These are phyloP conservation scores for Polychaeton citri DNA, from an alignment of 2,329 filamentous ascomycete genomes.

Conservation along the genomic window DNA sequence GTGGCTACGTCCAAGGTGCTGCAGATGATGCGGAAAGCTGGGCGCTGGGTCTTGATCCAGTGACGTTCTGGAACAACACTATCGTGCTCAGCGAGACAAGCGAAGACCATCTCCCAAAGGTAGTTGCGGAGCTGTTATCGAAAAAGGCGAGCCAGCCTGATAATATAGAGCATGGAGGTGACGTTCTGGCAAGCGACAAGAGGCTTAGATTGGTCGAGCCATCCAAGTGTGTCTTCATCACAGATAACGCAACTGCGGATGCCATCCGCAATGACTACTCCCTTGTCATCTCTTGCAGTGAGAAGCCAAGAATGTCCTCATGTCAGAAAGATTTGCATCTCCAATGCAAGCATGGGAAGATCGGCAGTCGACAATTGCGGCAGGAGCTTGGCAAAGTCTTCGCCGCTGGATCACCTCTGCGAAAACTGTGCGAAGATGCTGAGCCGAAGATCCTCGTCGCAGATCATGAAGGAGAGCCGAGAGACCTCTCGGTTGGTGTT, in stretches of 20 bases:
- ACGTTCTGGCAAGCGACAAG: constrained; percentile 3
- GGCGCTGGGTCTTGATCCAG: constrained; percentile 66
- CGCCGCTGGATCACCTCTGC: constrained; percentile 8
- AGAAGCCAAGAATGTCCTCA: constrained; percentile 23
- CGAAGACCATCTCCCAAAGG: constrained; percentile 49
- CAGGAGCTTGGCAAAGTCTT: constrained; percentile 51
- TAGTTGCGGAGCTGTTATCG: constrained; percentile 34
- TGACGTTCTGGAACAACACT: constrained; percentile 64
- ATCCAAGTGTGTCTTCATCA: constrained; percentile 27
- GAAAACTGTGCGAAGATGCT: constrained; percentile 13
- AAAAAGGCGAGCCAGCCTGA: not conserved
- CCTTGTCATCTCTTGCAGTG: constrained; percentile 30
- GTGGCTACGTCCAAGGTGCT: constrained; percentile 82
- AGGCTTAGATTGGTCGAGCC: constrained; percentile 27
- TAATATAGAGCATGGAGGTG: not conserved
- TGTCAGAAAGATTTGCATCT: constrained; percentile 36
- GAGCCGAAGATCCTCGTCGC: constrained; percentile 38
- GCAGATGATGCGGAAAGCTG: constrained; percentile 93
- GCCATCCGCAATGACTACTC: constrained; percentile 25
- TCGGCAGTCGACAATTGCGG: constrained; percentile 73
- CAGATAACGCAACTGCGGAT: constrained; percentile 24
- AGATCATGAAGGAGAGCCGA: constrained; percentile 53
- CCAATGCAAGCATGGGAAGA: constrained; percentile 53
- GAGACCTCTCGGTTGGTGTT: constrained; percentile 66
- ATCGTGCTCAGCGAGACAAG: constrained; percentile 45